phyloP scores from a whole-genome alignment of 2,329 filamentous ascomycete genomes.

The Fusarium nisikadoi region DNA sequence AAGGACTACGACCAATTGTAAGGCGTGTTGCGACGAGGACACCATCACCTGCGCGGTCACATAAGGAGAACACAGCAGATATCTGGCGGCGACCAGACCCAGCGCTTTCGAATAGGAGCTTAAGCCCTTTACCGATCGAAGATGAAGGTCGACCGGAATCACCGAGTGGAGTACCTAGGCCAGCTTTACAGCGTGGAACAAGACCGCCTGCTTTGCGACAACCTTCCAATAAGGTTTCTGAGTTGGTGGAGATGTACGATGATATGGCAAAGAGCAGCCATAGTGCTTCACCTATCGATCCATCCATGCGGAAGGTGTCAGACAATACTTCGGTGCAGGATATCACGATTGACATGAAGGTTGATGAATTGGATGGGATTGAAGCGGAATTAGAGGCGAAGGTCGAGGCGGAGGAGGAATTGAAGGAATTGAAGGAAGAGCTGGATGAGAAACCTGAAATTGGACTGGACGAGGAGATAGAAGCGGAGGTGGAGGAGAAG shows the following conservation, averaged over 20 bases:
- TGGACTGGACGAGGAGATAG: not conserved
- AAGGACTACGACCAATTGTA: conserved; percentile 28
- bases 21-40: conserved; percentile 21
- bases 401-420: not conserved
- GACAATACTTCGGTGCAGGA: conserved; percentile 4
- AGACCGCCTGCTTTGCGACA: conserved; percentile 38
- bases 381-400: not conserved
- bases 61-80: conserved; percentile 34
- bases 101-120: conserved; percentile 11
- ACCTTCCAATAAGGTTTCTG: conserved; percentile 58
- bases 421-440: not conserved
- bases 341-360: not conserved
- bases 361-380: not conserved
- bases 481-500: not conserved
- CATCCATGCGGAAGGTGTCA: conserved; percentile 26
- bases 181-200: conserved; percentile 23
- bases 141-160: conserved; percentile 33
- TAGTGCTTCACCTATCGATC: conserved; percentile 38
- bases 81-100: conserved; percentile 29
- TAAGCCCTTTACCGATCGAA: conserved; percentile 20
- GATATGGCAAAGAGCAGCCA: conserved; percentile 50
- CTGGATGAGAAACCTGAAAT: not conserved
- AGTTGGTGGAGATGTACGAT: conserved; percentile 63
- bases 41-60: conserved; percentile 14
- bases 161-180: conserved; percentile 25